These are phyloP conservation scores for Russula sp. DNA, from an alignment of 768 basidiomycete species.

Conservation along the genomic window DNA sequence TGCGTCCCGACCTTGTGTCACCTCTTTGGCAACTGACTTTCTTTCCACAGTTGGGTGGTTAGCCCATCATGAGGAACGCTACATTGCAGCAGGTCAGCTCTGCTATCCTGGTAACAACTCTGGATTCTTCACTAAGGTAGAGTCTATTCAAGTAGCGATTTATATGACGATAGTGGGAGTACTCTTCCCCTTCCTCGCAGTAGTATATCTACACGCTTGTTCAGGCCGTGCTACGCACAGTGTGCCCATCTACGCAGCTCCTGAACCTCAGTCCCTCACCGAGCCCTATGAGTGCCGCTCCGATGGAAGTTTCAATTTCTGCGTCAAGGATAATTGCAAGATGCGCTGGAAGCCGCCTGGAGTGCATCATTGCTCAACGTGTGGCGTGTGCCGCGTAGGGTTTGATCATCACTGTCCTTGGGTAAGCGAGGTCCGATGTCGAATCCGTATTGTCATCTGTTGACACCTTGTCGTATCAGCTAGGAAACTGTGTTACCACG, in stretches of 20 bases:
- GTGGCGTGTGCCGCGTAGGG: conserved; percentile 26
- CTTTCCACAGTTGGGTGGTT: conserved; percentile 21
- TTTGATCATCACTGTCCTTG: conserved; percentile 28
- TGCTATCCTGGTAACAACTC: background rate
- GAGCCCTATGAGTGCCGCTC: conserved; percentile 23
- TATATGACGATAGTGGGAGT: conserved; percentile 11
- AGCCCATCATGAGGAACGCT: conserved; percentile 5
- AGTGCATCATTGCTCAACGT: conserved; percentile 25
- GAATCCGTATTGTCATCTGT: background rate
- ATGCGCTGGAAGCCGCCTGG: conserved; percentile 25
- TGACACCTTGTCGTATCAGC: conserved; percentile 4
- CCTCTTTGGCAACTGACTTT: background rate
- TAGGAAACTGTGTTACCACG: conserved; percentile 25
- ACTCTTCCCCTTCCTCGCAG: conserved; percentile 14
- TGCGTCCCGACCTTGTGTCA: conserved; percentile 5
- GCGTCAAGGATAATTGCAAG: conserved; percentile 18
- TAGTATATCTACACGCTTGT: conserved; percentile 17
- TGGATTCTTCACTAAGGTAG: background rate
- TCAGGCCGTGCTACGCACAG: conserved; percentile 21
- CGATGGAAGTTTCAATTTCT: conserved; percentile 23
- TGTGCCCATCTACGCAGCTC: conserved; percentile 28
- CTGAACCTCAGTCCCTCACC: conserved; percentile 22
- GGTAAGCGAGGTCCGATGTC: conserved; percentile 7
- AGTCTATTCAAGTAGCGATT: background rate
- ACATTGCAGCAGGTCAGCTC: conserved; percentile 13